phyloP scores from a whole-genome alignment of 305 asterid genomes.

The Fraxinus xanthoxyloides region DNA sequence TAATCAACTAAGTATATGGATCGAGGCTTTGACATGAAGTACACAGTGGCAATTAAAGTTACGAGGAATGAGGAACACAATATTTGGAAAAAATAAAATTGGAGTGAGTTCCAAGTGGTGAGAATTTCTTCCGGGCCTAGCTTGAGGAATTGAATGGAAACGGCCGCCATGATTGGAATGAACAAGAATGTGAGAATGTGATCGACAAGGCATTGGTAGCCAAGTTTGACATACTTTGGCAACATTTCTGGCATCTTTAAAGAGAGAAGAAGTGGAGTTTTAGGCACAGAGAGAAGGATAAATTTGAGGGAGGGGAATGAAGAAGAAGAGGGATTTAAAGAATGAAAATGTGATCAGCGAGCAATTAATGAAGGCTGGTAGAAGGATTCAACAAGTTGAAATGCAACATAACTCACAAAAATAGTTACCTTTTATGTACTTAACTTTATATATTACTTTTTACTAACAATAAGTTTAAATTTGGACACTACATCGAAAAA shows the following conservation, averaged over 20 bases:
- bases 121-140: conserved; percentile 41
- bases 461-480: not conserved
- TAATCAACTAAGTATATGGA: conserved; percentile 65
- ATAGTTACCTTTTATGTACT: not conserved
- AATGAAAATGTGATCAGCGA: conserved; percentile 7
- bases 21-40: conserved; percentile 70
- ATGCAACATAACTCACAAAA: conserved; percentile 8
- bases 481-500: not conserved
- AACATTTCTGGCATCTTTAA: conserved; percentile 36
- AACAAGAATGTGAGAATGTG: conserved; percentile 47
- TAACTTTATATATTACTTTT: no score
- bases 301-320: conserved; percentile 14
- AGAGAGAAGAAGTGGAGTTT: not conserved
- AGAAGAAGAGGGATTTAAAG: conserved; percentile 45
- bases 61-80: conserved; percentile 39
- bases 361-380: conserved; percentile 67
- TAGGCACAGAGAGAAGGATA: not conserved
- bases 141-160: conserved; percentile 27
- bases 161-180: conserved; percentile 35
- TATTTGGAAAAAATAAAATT: conserved; percentile 35
- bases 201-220: conserved; percentile 58
- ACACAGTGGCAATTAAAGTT: conserved; percentile 43
- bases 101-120: conserved; percentile 34
- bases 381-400: conserved; percentile 39
- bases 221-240: conserved; percentile 53